phyloP scores from a whole-genome alignment of 1,284 basidiomycete species.

The Entoloma clypeatum region DNA sequence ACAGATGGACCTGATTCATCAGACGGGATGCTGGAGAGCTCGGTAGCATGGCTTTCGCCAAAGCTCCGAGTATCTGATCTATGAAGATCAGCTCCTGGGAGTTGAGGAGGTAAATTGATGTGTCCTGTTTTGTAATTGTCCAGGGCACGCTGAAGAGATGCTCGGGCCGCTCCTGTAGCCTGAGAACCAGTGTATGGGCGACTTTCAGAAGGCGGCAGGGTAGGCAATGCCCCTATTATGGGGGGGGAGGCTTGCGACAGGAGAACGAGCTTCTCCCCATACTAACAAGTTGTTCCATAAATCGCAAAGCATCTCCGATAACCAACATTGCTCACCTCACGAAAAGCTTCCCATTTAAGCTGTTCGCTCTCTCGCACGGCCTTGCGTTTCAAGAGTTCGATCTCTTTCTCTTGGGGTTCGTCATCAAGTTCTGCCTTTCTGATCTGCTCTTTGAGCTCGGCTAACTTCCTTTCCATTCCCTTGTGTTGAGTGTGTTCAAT shows the following conservation, averaged over 20 bases:
- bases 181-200: conserved; percentile 58
- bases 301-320: background rate
- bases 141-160: conserved; percentile 70
- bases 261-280: conserved; percentile 71
- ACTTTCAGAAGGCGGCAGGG: conserved; percentile 51
- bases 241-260: conserved; percentile 64
- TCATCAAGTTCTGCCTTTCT: conserved; percentile 62
- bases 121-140: conserved; percentile 72
- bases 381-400: conserved; percentile 69
- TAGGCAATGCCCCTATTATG: conserved; percentile 57
- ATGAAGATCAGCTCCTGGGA: conserved; percentile 49
- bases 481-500: conserved; percentile 62
- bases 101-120: conserved; percentile 45
- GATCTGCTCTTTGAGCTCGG: conserved; percentile 63
- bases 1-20: conserved; percentile 23
- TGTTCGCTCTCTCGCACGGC: conserved; percentile 67
- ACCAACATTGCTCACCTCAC: conserved; percentile 50
- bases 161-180: conserved; percentile 63
- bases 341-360: conserved; percentile 71
- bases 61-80: conserved; percentile 75
- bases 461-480: conserved; percentile 56
- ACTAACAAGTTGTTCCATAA: conserved; percentile 41
- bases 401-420: conserved; percentile 58
- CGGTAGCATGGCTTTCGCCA: conserved; percentile 73
- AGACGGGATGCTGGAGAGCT: conserved; percentile 56